phyloP scores from a whole-genome alignment of 345 rosid genomes.

The Brassica carinata region DNA sequence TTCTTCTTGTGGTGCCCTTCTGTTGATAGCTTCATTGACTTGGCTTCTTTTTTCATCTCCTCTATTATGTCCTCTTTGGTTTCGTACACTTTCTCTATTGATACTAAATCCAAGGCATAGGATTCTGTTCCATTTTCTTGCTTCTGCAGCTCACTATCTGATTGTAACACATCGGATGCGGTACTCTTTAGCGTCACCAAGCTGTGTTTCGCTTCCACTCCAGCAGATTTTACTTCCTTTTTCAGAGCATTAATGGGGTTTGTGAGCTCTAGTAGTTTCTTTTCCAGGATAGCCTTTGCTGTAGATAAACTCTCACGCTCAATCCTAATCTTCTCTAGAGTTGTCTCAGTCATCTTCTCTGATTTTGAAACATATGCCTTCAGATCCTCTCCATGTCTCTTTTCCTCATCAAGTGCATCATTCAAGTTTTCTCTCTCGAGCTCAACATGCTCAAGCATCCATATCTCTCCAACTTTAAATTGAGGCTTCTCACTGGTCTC shows the following conservation, averaged over 20 bases:
- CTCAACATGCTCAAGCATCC: constrained; percentile 37
- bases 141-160: constrained; percentile 22
- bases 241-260: constrained; percentile 39
- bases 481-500: constrained; percentile 42
- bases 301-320: constrained; percentile 40
- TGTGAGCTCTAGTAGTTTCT: constrained; percentile 48
- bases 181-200: constrained; percentile 56
- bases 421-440: constrained; percentile 47
- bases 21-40: constrained; percentile 49
- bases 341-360: constrained; percentile 47
- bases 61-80: constrained; percentile 51
- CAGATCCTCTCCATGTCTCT: constrained; percentile 40
- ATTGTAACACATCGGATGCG: constrained; percentile 44
- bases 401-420: constrained; percentile 52
- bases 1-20: constrained; percentile 58
- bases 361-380: constrained; percentile 40
- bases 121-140: constrained; percentile 42
- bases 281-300: constrained; percentile 45
- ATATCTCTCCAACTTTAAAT: constrained; percentile 36
- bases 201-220: constrained; percentile 3
- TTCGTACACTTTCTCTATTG: constrained; percentile 58
- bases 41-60: constrained; percentile 61
- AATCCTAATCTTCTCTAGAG: constrained; percentile 25
- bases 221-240: constrained; percentile 31
- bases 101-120: constrained; percentile 48